Evolutionary conservation across 108 stramenopile species (phyloP), one percentile per base, ranked within the genome.

Genomic region (Cyclostephanos tholiformis): DNA sequence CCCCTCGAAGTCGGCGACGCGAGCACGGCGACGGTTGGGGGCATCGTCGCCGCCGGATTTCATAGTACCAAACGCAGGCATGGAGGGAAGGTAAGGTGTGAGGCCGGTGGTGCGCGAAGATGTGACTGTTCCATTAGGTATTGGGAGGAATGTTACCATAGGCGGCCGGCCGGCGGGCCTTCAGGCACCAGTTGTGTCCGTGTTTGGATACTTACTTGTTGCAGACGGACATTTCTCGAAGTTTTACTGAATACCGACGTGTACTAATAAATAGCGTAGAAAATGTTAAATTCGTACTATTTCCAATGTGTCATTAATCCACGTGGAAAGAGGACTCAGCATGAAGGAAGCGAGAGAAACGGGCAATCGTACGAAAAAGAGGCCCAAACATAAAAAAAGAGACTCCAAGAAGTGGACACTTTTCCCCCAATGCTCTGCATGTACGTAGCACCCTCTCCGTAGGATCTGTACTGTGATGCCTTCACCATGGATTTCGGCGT

Each of bases 211-310:
- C 52, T 19, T 32, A 32, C 32, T 32, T 4, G 32, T 32, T n/a
- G n/a, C n/a, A n/a, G n/a, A n/a, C n/a, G n/a, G 13, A 56, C 11
- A 56, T 29, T 56, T 56, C 23, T 56, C 56, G 56, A 29, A 3
- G 9, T 1, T 56, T 56, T 56, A 56, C 25, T 26, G 56, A 56
- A 56, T 56, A 56, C 56, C 56, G 25, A 26, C 23, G 19, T 56
- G 8, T 29, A 26, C 29, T 23, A 6, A 29, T 53, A 0, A 14
- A n/a, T n/a, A 12, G 14, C 29, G 56, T 56, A 56, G 56, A 4
- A 32, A 32, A 32, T 32, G 32, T 32, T 32, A 56, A 26, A 26
- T 23, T 56, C 8, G 13, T 56, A 56, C 23, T 56, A 29, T 56
- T 56, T 29, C 56, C 56, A 29, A 27, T 26, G 23, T 27, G 6